A percentile compares a stretch with the other conserved stretches of the same genome.
Conservation (phyloP, 2,329 filamentous ascomycete species). For the Fusarium torreyae region DNA sequence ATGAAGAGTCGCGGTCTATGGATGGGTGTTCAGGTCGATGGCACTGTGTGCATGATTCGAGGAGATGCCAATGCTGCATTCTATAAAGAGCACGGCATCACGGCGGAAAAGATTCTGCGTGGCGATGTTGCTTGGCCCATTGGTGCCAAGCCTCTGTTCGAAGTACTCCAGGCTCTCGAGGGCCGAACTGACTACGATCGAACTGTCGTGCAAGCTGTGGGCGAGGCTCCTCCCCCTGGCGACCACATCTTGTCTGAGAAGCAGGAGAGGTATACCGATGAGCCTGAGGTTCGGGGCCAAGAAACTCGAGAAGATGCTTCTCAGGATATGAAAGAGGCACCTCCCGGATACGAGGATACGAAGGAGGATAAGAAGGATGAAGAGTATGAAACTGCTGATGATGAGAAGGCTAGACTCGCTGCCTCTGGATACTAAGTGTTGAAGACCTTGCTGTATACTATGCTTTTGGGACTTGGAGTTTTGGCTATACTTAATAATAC, state of each 20-base stretch:
- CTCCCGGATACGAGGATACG: conserved; percentile 33
- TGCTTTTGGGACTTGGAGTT: background rate
- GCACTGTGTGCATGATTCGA: conserved; percentile 82
- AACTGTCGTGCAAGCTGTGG: conserved; percentile 50
- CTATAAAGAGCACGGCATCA: conserved; percentile 72
- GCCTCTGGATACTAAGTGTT: conserved; percentile 39
- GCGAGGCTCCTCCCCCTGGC: conserved; percentile 37
- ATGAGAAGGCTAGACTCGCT: conserved; percentile 51
- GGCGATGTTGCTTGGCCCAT: conserved; percentile 59
- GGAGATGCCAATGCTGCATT: conserved; percentile 85
- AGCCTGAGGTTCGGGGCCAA: conserved; percentile 1
- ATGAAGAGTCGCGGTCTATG: conserved; percentile 86
- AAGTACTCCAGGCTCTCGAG: conserved; percentile 59
- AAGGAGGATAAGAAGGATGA: conserved; percentile 34
- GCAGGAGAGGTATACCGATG: conserved; percentile 40
- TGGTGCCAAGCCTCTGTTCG: conserved; percentile 56
- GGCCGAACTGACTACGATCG: conserved; percentile 50
- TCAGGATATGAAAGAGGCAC: conserved; percentile 38
- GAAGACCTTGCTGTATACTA: too few relatives aligned
- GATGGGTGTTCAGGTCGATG: conserved; percentile 84
- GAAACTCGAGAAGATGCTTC: background rate
- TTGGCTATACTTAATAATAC: background rate
- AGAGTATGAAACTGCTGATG: conserved; percentile 36
- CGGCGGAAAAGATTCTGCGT: conserved; percentile 55
- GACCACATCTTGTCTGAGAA: conserved; percentile 52